Evolutionary conservation across 2,329 filamentous ascomycete genomes (phyloP), one percentile per base, ranked within the genome.

Genomic region (Trichophyton schoenleinii): DNA sequence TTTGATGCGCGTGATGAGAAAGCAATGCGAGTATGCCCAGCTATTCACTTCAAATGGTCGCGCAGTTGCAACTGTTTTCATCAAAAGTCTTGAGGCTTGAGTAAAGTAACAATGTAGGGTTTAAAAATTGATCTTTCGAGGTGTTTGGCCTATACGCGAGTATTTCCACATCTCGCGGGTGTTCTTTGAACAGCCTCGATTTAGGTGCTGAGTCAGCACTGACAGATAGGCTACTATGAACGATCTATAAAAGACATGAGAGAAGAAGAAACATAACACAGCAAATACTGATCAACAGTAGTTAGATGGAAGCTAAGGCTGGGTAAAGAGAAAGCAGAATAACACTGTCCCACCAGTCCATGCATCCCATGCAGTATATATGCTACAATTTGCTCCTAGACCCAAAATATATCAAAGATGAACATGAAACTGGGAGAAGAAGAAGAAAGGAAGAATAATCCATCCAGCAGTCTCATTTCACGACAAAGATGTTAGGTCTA

Each of bases 401-500:
- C 52, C 49, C 52, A 8, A 55, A 55, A 36, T 34, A 34, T 34
- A 31, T 55, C 52, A 55, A 55, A 53, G 48, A 53, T 53, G 22
- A 53, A 55, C 52, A 52, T 52, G 46, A 52, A 52, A 11, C 20
- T 8, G 22, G 3, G 11, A 34, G 22, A 28, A 20, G 41, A 13
- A 42, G 11, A n/a, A 28, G n/a, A 36, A 55, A 31, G 13, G 5
- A 55, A 55, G 25, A 55, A 20, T 6, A 55, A 34, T 18, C 31
- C 52, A 36, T 55, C n/a, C 31, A 28, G 34, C 52, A 55, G 8
- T 44, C 55, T 36, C n/a, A 25, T 42, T 58, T 58, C 41, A 58
- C 25, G 31, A 61, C 58, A 87, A 80, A 13, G 81, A 78, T 66
- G 79, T 83, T 70, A 99, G 74, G 77, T 97, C 89, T 68, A 97